phyloP scores from a whole-genome alignment of 1,284 basidiomycete genomes.

The Cryptococcus sp. region DNA sequence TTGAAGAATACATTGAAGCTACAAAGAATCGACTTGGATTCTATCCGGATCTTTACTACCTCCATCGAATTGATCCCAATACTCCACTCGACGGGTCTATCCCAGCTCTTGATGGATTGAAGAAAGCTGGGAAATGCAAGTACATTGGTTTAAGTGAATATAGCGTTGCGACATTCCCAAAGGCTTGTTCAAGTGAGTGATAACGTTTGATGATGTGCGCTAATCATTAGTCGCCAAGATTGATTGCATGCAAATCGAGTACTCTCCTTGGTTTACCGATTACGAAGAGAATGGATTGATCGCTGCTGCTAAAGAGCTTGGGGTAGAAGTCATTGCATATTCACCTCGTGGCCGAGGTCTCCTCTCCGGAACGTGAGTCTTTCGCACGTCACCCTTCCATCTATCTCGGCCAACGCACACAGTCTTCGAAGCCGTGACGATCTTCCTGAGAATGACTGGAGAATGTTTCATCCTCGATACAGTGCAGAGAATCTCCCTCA shows the following conservation, averaged over 20 bases:
- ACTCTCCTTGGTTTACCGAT: slow-evolving; percentile 48
- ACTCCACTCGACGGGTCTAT: slow-evolving; percentile 39
- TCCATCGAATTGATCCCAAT: slow-evolving; percentile 43
- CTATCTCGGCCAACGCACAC: neutral
- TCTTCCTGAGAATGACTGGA: slow-evolving; percentile 27
- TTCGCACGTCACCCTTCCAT: neutral
- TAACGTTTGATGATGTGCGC: neutral
- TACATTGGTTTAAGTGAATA: slow-evolving; percentile 55
- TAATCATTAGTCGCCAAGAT: slow-evolving; percentile 39
- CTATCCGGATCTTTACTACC: slow-evolving; percentile 48
- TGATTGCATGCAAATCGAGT: slow-evolving; percentile 50
- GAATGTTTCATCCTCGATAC: slow-evolving; percentile 37
- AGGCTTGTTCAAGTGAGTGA: slow-evolving; percentile 52
- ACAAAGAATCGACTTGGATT: slow-evolving; percentile 39
- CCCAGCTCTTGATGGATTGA: slow-evolving; percentile 38
- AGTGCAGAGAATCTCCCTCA: slow-evolving; percentile 36
- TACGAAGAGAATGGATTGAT: slow-evolving; percentile 48
- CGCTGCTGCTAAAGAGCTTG: slow-evolving; percentile 41
- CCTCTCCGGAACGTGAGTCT: slow-evolving; percentile 32
- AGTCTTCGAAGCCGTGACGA: neutral
- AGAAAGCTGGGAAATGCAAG: slow-evolving; percentile 44
- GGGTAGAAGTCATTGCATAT: slow-evolving; percentile 46
- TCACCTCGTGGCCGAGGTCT: slow-evolving; percentile 46
- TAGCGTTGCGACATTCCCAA: slow-evolving; percentile 57
- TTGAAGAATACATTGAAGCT: slow-evolving; percentile 36